Base-by-base conservation (phyloP, 257 asterid genomes). In the Prunella vulgaris region DNA sequence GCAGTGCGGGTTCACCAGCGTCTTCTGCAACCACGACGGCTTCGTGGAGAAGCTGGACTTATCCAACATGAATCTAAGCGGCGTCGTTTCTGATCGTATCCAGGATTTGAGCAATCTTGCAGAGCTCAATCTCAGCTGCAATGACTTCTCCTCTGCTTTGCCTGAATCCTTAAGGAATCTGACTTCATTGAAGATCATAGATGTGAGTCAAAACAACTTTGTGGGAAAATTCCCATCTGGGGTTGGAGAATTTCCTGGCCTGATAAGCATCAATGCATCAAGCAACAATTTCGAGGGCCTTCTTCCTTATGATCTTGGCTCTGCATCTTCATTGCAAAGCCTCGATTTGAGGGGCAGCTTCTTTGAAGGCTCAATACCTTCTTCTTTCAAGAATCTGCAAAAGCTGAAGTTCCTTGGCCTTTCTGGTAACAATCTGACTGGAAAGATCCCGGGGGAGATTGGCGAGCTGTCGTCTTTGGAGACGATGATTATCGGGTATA, bases 381-480 rank as follows among this genome's bases (percentile, higher is more conserved):
- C 69, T 24, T 78, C 87, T 4, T 90, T 78, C 82, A 80, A 72
- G 80, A 77, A 84, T 61, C 49, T 88, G 74, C 74, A 77, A 60
- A 85, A 77, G 65, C 49, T 88, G 74, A 84, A 60, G 82, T 87
- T 86, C 79, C 80, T 90, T 6, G 96, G 95, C 61, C 80, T 90
- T 5, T 86, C 96, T 2, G 97, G 96, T 2, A 90, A 90, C 40
- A 86, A 88, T 44, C 84, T 90, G 3, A 84, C 95, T 0, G 97
- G 95, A 7, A 80, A 67, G 32, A 83, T 90, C 49, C 95, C 96
- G 37, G 64, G 32, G 0, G 93, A 82, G 77, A 60, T 90, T 13
- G 96, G 96, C 10, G 75, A 80, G 58, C 7, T 90, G 72, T 66
- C 80, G 10, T 70, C 90, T 7, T 7, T 87, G 52, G 90, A 85